Base-by-base conservation (phyloP, 2,329 filamentous ascomycete species). In the Xylariaceae sp. region DNA sequence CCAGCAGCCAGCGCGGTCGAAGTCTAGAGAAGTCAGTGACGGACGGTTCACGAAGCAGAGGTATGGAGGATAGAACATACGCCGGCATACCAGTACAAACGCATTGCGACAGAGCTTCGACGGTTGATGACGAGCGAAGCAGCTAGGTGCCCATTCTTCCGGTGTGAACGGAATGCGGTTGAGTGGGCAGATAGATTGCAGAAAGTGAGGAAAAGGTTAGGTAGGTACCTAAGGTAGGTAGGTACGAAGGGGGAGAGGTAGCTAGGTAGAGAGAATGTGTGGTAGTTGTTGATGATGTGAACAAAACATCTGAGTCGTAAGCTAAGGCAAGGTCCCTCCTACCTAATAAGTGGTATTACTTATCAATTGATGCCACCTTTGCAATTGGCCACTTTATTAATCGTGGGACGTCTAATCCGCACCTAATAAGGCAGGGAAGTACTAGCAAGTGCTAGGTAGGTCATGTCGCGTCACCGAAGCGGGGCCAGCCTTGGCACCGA, bases 1-100 rank as follows among this genome's bases (percentile, higher is more conserved):
- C 83, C 81, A 55, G 82, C 85, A 59, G 92, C 92, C 64, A 95
- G 83, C 69, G 83, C 84, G 66, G 86, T 83, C 44, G 92, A 96
- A 67, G 82, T 77, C 47, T 57, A 34, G 36, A 45, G 40, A 22
- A n/a, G 41, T 57, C 46, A 57, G 49, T 37, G 45, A 41, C 22
- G 49, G 35, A 40, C 36, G 32, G 35, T 29, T 41, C 23, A 16
- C 48, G 42, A 42, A 48, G 34, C 37, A 44, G 32, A 16, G 39
- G n/a, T 16, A 49, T 50, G 40, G 46, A 52, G 50, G n/a, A n/a
- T n/a, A n/a, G n/a, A n/a, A n/a, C 77, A 64, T 75, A 80, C 77
- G 72, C 76, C 76, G 60, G 77, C 75, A 62, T 81, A 82, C 76
- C 76, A 80, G 53, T 71, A 69, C 56, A 81, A 65, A 63, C 78